These are phyloP conservation scores for Protomyces pachydermus DNA, from an alignment of 1,139 yeast species.

Conservation along the genomic window DNA sequence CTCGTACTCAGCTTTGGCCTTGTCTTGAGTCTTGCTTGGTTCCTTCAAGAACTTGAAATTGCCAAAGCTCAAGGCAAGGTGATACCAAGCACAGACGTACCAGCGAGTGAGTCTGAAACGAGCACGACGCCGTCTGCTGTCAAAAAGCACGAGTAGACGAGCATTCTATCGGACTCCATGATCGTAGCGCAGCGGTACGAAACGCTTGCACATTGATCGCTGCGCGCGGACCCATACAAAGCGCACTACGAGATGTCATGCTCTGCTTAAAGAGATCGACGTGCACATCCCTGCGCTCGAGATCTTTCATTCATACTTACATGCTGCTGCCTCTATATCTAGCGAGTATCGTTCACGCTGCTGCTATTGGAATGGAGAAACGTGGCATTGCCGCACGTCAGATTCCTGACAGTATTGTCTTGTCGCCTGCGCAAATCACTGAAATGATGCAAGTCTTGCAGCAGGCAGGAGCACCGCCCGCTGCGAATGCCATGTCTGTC, in stretches of 20 bases:
- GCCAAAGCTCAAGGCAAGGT: conserved; percentile 12
- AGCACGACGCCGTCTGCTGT: neutral
- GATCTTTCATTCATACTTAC: neutral
- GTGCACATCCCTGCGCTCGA: neutral
- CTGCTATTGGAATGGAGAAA: neutral
- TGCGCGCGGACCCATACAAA: neutral
- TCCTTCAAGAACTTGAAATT: conserved; percentile 13
- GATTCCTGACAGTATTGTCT: neutral
- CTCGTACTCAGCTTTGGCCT: conserved; percentile 63
- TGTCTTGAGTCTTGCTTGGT: conserved; percentile 19
- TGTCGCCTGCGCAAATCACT: neutral
- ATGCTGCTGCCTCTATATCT: neutral
- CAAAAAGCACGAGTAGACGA: neutral
- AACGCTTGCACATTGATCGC: neutral
- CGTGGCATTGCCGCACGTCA: neutral
- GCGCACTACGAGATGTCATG: too few relatives aligned
- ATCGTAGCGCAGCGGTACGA: neutral
- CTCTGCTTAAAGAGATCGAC: neutral
- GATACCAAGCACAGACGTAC: neutral
- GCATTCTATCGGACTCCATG: neutral
- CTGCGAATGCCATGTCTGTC: neutral
- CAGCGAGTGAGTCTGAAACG: neutral
- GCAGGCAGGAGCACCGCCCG: neutral
- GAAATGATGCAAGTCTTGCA: neutral
- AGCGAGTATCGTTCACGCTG: neutral